Conservation (phyloP, 371 early-diverging fungal species). For the Syncephalastrum racemosum region DNA sequence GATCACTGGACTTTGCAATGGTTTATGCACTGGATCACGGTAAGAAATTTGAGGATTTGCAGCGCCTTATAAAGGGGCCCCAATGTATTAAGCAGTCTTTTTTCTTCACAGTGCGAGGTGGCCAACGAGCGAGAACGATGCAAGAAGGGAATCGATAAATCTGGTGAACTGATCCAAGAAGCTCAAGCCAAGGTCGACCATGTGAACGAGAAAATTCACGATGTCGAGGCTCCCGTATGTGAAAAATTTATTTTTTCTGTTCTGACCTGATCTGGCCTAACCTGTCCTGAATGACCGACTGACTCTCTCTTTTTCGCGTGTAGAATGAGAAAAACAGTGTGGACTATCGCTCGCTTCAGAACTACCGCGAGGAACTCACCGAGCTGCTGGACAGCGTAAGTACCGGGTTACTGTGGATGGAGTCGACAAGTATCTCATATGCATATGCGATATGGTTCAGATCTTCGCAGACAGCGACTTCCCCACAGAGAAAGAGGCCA, state of each 20-base stretch:
- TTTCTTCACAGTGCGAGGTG: slow-evolving; percentile 31
- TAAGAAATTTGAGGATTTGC: slow-evolving; percentile 20
- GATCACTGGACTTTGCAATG: slow-evolving; percentile 43
- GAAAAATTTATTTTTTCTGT: not conserved
- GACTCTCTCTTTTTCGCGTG: not conserved
- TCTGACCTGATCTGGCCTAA: not conserved
- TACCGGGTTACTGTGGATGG: not conserved
- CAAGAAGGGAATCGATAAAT: slow-evolving; percentile 26
- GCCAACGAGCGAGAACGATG: slow-evolving; percentile 27
- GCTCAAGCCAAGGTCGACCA: slow-evolving; percentile 15
- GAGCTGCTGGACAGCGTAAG: slow-evolving; percentile 37
- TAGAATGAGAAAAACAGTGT: slow-evolving; percentile 42
- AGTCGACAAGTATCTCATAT: not conserved
- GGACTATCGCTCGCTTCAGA: slow-evolving; percentile 38
- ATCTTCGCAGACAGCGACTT: slow-evolving; percentile 15
- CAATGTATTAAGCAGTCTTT: not conserved
- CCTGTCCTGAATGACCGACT: not conserved
- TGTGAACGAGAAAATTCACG: slow-evolving; percentile 20
- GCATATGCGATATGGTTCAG: slow-evolving; percentile 3
- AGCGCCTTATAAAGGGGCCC: not conserved
- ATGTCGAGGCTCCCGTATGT: slow-evolving; percentile 24
- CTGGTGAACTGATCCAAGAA: slow-evolving; percentile 25
- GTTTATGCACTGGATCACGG: slow-evolving; percentile 33
- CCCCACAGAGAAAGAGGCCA: slow-evolving; percentile 10
- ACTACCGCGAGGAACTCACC: slow-evolving; percentile 45